Evolutionary conservation across 2,329 filamentous ascomycete genomes (phyloP).

Genomic region (Xylogone sp.): DNA sequence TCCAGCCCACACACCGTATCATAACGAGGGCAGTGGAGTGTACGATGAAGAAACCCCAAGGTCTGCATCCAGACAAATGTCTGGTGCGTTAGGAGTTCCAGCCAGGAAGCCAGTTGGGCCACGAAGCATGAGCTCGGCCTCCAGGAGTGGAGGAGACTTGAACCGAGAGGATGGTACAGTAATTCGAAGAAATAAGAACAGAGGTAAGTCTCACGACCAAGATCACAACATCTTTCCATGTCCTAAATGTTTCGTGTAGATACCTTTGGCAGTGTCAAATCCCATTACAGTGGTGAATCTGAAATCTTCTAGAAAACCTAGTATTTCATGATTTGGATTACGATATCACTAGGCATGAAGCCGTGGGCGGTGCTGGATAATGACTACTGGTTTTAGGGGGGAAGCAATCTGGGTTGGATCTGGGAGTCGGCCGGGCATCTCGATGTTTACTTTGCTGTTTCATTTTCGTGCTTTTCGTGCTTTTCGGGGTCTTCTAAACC

Average conservation of each 20-base stretch:
- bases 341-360: neutral
- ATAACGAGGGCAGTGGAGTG: neutral
- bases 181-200: slow-evolving; percentile 39
- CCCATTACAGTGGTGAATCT: slow-evolving; percentile 41
- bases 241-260: slow-evolving; percentile 32
- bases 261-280: slow-evolving; percentile 49
- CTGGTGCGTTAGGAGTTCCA: slow-evolving; percentile 21
- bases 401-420: neutral
- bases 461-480: neutral
- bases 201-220: slow-evolving; percentile 40
- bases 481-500: neutral
- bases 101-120: slow-evolving; percentile 29
- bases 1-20: slow-evolving; percentile 1
- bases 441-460: neutral
- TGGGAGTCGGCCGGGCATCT: neutral
- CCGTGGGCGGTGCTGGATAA: neutral
- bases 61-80: slow-evolving; percentile 20
- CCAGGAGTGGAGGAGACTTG: slow-evolving; percentile 22
- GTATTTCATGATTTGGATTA: neutral
- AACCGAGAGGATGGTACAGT: slow-evolving; percentile 23
- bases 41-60: slow-evolving; percentile 12
- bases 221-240: neutral
- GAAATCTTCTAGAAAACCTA: slow-evolving; percentile 46
- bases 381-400: neutral
- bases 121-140: slow-evolving; percentile 27